phyloP scores from a whole-genome alignment of 2,329 filamentous ascomycete genomes.

The Aspergillus proliferans region DNA sequence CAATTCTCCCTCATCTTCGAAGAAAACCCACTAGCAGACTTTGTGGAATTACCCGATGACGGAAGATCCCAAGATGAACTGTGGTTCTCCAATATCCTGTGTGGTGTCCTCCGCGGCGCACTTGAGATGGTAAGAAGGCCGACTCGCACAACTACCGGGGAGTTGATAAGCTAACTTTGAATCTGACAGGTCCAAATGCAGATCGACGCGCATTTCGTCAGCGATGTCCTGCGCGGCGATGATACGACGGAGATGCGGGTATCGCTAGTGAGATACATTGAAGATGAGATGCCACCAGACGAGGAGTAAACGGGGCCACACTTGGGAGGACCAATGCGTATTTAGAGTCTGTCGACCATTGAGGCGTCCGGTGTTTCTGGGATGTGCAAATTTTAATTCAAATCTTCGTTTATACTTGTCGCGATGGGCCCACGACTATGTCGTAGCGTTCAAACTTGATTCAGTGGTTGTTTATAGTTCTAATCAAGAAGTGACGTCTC shows the following conservation, averaged over 20 bases:
- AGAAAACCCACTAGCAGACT: constrained; percentile 93
- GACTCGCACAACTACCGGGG: constrained; percentile 5
- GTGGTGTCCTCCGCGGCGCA: constrained; percentile 82
- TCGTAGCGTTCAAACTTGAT: neutral
- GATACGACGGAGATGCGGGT: constrained; percentile 97
- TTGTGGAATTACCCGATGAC: constrained; percentile 94
- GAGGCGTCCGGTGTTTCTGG: constrained; percentile 22
- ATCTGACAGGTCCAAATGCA: constrained; percentile 75
- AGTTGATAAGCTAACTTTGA: constrained; percentile 12
- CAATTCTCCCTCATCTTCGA: constrained; percentile 95
- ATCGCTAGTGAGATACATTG: constrained; percentile 85
- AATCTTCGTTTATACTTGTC: neutral
- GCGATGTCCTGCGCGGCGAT: constrained; percentile 84
- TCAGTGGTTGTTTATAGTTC: neutral
- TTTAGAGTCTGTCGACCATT: neutral
- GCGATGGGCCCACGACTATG: neutral
- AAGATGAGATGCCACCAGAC: constrained; percentile 94
- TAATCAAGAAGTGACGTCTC: neutral
- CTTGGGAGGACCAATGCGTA: constrained; percentile 1
- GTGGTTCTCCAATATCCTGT: constrained; percentile 97
- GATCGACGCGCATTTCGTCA: constrained; percentile 93
- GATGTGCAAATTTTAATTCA: neutral
- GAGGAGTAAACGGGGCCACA: constrained; percentile 62
- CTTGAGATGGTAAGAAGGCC: constrained; percentile 76
- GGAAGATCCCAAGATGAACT: constrained; percentile 91